Evolutionary conservation across 495 filamentous ascomycete genomes (phyloP).

Genomic region (Podospora anserina): DNA sequence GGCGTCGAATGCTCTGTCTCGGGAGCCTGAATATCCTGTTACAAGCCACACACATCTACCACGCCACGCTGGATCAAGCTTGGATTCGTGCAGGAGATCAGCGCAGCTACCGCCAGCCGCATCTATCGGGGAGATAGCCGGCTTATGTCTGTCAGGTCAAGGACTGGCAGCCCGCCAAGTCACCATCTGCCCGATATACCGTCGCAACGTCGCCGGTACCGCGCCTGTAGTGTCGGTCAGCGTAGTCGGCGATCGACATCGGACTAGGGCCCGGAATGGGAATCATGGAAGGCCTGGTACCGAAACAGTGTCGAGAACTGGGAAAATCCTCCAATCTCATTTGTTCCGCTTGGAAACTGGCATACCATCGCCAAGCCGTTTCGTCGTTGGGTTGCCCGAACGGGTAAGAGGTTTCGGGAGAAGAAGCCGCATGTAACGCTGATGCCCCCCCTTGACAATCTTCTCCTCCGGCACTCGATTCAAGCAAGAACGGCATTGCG

Average conservation of each 20-base stretch:
- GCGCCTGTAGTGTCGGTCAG: not conserved
- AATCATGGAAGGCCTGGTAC: conserved; percentile 23
- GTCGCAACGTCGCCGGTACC: not conserved
- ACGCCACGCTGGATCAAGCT: not conserved
- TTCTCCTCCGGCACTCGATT: not conserved
- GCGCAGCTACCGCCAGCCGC: not conserved
- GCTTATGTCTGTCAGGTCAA: not conserved
- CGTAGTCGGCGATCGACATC: conserved; percentile 10
- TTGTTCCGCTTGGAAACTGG: not conserved
- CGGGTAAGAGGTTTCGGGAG: conserved; percentile 16
- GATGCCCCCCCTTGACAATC: not conserved
- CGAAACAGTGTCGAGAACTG: conserved; percentile 10
- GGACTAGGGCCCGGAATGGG: conserved; percentile 16
- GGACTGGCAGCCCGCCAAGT: conserved; percentile 4
- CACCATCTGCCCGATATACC: conserved; percentile 8
- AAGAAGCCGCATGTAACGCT: conserved; percentile 19
- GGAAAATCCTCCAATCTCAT: conserved; percentile 5
- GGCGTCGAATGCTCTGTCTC: not conserved
- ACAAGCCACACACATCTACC: not conserved
- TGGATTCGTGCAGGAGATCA: not conserved
- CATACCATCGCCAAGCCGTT: conserved; percentile 14
- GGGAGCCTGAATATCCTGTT: not conserved
- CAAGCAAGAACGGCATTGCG: conserved; percentile 12
- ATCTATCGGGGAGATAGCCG: not conserved
- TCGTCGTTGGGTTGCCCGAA: conserved; percentile 11